These are phyloP conservation scores for Geotrichum europaeum DNA, from an alignment of 1,139 yeast genomes.

Conservation along the genomic window DNA sequence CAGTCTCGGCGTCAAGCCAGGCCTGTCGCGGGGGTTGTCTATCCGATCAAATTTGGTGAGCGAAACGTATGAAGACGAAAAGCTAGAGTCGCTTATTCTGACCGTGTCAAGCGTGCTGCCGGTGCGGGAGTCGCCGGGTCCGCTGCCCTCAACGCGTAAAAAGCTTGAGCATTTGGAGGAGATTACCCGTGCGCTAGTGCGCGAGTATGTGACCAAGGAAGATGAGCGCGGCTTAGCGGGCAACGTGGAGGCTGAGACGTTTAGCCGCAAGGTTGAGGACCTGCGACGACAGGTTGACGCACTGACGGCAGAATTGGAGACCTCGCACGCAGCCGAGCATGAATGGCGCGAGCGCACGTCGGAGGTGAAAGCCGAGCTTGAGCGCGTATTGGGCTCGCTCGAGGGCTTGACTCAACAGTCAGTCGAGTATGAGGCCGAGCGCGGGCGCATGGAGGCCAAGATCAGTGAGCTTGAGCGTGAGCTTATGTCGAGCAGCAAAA, in stretches of 20 bases:
- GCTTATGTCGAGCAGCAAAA: conserved; percentile 24
- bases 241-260: not conserved
- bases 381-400: conserved; percentile 30
- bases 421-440: conserved; percentile 35
- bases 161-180: conserved; percentile 11
- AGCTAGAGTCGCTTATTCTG: conserved; percentile 10
- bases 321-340: conserved; percentile 26
- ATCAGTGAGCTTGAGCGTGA: conserved; percentile 23
- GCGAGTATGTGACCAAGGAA: conserved; percentile 9
- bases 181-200: conserved; percentile 4
- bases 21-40: conserved; percentile 2
- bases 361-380: conserved; percentile 31
- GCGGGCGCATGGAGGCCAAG: conserved; percentile 27
- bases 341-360: conserved; percentile 34
- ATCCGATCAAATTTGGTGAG: conserved; percentile 2
- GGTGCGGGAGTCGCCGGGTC: conserved; percentile 8
- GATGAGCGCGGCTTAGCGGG: not conserved
- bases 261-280: not conserved
- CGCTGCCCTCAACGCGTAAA: conserved; percentile 10
- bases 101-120: conserved; percentile 14
- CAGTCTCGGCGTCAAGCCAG: not conserved
- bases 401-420: conserved; percentile 37
- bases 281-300: conserved; percentile 14
- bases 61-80: conserved; percentile 11
- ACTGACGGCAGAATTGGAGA: conserved; percentile 27